Conservation (phyloP, 148 eudicot genomes). For the Chenopodium quinoa region DNA sequence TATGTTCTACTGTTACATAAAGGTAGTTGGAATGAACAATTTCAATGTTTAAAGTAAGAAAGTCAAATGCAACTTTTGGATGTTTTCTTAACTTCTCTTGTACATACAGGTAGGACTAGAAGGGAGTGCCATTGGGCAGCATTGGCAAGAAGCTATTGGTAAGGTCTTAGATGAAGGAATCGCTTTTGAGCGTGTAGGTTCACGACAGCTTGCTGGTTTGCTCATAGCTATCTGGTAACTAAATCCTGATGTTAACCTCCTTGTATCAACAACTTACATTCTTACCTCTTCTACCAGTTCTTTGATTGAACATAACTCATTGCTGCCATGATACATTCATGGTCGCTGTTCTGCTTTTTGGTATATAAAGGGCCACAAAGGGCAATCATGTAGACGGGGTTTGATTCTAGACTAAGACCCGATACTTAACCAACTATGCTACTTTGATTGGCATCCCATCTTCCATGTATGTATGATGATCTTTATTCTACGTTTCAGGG, state of each 20-base stretch:
- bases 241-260: conserved; percentile 10
- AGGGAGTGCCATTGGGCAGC: conserved; percentile 93
- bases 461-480: neutral
- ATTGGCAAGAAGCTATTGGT: conserved; percentile 96
- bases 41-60: neutral
- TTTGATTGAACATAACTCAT: too few relatives aligned
- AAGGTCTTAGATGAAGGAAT: conserved; percentile 86
- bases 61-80: neutral
- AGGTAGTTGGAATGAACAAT: too few relatives aligned
- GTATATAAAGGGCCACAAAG: neutral
- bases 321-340: neutral
- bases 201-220: conserved; percentile 89
- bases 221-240: conserved; percentile 90
- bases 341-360: neutral
- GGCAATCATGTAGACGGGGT: neutral
- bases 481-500: conserved; percentile 51
- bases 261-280: neutral
- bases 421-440: too few relatives aligned
- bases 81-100: conserved; percentile 22
- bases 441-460: neutral
- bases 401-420: too few relatives aligned
- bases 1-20: neutral
- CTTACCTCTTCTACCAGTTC: neutral
- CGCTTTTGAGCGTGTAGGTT: conserved; percentile 92
- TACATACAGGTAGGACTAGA: conserved; percentile 89